These are phyloP conservation scores for Atkinsonella hypoxylon DNA, from an alignment of 2,329 filamentous ascomycete genomes.

Conservation along the genomic window DNA sequence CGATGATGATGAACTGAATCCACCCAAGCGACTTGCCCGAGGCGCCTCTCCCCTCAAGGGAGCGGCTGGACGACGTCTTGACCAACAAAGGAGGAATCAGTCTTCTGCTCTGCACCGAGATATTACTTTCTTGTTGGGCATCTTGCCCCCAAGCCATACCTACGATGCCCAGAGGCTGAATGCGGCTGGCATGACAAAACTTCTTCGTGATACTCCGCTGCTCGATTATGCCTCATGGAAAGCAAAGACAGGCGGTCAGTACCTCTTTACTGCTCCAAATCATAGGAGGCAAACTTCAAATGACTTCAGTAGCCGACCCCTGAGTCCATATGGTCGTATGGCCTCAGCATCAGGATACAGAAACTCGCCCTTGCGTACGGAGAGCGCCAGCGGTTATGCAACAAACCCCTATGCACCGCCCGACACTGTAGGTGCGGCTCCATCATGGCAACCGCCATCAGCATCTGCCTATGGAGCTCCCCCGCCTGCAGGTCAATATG, in stretches of 20 bases:
- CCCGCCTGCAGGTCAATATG: slow-evolving; percentile 22
- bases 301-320: slow-evolving; percentile 31
- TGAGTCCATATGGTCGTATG: slow-evolving; percentile 36
- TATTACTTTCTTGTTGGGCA: slow-evolving; percentile 52
- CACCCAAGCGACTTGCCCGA: slow-evolving; percentile 75
- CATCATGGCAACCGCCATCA: slow-evolving; percentile 17
- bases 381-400: slow-evolving; percentile 19
- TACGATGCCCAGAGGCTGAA: slow-evolving; percentile 64
- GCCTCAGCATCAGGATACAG: slow-evolving; percentile 32
- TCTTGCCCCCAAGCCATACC: slow-evolving; percentile 60
- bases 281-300: slow-evolving; percentile 31
- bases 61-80: slow-evolving; percentile 71
- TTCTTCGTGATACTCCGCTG: slow-evolving; percentile 57
- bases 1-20: slow-evolving; percentile 63
- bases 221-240: slow-evolving; percentile 50
- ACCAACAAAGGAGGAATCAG: slow-evolving; percentile 59
- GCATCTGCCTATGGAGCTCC: slow-evolving; percentile 19
- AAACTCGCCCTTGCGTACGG: slow-evolving; percentile 39
- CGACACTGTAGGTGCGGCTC: slow-evolving; percentile 13
- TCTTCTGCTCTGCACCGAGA: slow-evolving; percentile 60
- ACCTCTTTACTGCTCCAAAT: slow-evolving; percentile 20
- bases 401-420: slow-evolving; percentile 19
- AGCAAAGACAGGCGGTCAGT: slow-evolving; percentile 25
- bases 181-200: slow-evolving; percentile 56
- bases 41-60: slow-evolving; percentile 92